Evolutionary conservation across 176 grass and related monocot species (phyloP), one percentile per base, ranked within the genome.

Genomic region (Avena insularis): DNA sequence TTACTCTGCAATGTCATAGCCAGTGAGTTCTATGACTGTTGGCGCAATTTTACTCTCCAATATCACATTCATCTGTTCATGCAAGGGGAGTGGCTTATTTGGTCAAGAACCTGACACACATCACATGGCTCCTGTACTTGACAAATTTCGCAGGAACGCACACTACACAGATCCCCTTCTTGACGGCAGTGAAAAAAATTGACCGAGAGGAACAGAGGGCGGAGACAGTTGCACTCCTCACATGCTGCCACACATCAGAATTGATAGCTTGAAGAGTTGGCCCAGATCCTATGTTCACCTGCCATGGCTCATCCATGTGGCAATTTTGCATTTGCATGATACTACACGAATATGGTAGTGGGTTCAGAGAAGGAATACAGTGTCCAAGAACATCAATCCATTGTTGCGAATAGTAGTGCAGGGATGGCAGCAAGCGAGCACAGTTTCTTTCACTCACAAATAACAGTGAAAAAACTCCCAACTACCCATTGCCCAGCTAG

Each of bases 371-470:
- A 25, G 25, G 25, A 61, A 78, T 56, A 79, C 81, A 84, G 68
- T 60, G 84, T 17, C 74, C 79, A 87, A 79, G 81, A 84, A 79
- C 27, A 88, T 60, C 75, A 49, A 75, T 65, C 80, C 35, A 75
- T 75, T 25, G 25, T 25, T 25, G 25, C 25, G 25, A 25, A 25
- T 25, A 25, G 25, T 25, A 25, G 25, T 25, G 25, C 25, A 25
- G 25, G 25, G 25, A 25, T 25, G 36, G 74, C 84, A 82, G 13
- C 58, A 85, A 25, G 25, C 25, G 25, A 64, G 19, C 8, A 47
- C 45, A 48, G 20, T 25, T 55, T 36, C 63, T 76, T 74, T 76
- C 83, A 79, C 21, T 68, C 48, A 14, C 43, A 69, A 61, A 17
- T 38, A 70, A 63, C 69, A 87, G 53, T 87, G 65, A 83, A 73